Conservation (phyloP, 2,329 filamentous ascomycete species). For the Fusarium sp. region DNA sequence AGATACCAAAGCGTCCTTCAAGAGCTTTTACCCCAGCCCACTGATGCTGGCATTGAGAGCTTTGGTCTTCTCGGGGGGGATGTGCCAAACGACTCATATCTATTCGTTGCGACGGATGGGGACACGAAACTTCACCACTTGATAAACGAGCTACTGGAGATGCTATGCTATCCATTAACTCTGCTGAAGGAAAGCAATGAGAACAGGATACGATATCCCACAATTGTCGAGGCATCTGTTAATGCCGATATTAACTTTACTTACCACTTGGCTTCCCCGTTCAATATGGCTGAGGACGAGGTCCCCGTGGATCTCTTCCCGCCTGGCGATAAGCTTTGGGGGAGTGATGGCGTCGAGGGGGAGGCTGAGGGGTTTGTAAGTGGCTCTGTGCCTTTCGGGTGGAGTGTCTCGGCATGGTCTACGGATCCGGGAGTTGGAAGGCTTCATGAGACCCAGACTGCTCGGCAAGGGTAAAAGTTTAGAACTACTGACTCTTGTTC, state of each 20-base stretch:
- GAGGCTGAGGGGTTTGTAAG: not conserved
- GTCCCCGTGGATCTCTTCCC: not conserved
- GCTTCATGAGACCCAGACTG: fast-evolving
- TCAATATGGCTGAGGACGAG: not conserved
- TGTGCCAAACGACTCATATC: fast-evolving
- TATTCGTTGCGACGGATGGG: fast-evolving
- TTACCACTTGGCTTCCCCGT: not conserved
- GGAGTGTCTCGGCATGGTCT: not conserved
- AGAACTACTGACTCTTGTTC: no score
- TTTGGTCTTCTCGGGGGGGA: fast-evolving
- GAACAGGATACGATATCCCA: not conserved
- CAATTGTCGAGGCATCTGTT: not conserved
- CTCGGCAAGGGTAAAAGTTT: no score
- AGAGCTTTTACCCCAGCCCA: fast-evolving
- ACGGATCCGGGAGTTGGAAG: fast-evolving
- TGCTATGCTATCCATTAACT: not conserved
- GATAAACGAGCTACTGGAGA: not conserved
- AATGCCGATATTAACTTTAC: not conserved
- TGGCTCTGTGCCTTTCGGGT: not conserved
- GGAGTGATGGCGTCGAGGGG: fast-evolving
- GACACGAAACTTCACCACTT: not conserved
- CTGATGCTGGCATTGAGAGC: fast-evolving
- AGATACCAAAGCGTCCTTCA: not conserved
- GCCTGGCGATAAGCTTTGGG: fast-evolving
- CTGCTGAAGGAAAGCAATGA: fast-evolving